Evolutionary conservation across 2,329 filamentous ascomycete genomes (phyloP).

Genomic region (Thelonectria blattea): DNA sequence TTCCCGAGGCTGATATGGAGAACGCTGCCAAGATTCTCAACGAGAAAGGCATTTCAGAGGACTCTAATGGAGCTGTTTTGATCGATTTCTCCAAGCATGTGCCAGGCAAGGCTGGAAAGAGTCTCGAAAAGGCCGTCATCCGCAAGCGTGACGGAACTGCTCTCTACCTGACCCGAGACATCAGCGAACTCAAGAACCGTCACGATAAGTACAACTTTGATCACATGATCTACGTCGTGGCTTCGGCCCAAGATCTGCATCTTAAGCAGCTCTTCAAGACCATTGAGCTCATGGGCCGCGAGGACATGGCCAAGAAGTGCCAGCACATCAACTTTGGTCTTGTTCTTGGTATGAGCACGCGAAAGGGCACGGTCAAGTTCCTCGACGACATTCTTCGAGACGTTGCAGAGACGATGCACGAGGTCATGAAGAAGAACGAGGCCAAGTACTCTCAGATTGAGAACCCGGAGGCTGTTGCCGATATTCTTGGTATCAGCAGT

Average conservation of each 20-base stretch:
- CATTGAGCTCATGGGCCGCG: conserved; percentile 71
- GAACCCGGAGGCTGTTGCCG: conserved; percentile 80
- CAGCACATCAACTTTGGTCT: conserved; percentile 80
- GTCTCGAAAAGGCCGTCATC: conserved; percentile 72
- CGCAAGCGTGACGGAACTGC: conserved; percentile 77
- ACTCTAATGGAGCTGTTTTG: conserved; percentile 74
- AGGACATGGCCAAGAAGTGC: conserved; percentile 70
- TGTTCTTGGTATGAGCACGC: conserved; percentile 73
- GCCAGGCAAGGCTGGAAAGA: conserved; percentile 70
- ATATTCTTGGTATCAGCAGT: conserved; percentile 88
- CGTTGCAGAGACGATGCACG: conserved; percentile 95
- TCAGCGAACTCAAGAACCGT: conserved; percentile 74
- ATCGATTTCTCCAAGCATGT: conserved; percentile 75
- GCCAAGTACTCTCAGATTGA: conserved; percentile 90
- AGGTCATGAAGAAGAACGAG: conserved; percentile 91
- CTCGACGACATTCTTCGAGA: conserved; percentile 57
- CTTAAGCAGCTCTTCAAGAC: conserved; percentile 80
- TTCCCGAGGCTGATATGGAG: conserved; percentile 70
- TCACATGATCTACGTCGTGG: conserved; percentile 82
- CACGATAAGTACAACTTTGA: conserved; percentile 70
- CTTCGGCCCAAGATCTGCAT: conserved; percentile 74
- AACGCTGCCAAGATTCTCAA: conserved; percentile 66
- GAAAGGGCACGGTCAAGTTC: conserved; percentile 77
- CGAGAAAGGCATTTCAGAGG: conserved; percentile 69
- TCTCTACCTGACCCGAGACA: conserved; percentile 79